A percentile compares a stretch with the other conserved stretches of the same genome.
Conservation (phyloP, 805 yeast species). For the Wickerhamiella hasegawae region DNA sequence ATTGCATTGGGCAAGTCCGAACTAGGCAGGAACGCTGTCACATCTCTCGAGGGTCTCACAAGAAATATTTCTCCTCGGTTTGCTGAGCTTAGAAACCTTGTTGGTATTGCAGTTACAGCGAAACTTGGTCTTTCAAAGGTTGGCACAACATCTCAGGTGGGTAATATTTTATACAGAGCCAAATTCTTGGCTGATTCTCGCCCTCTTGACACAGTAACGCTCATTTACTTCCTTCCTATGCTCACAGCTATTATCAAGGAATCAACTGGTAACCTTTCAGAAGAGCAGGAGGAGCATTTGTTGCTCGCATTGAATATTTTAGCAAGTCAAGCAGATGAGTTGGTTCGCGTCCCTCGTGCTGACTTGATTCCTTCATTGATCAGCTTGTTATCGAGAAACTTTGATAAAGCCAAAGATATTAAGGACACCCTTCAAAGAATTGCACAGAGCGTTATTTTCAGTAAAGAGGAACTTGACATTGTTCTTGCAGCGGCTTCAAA, state of each 20-base stretch:
- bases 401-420: slow-evolving; percentile 64
- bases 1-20: slow-evolving; percentile 28
- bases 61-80: slow-evolving; percentile 35
- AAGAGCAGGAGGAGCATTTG: slow-evolving; percentile 83
- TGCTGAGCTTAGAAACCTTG: slow-evolving; percentile 25
- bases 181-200: slow-evolving; percentile 60
- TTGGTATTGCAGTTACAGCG: slow-evolving; percentile 61
- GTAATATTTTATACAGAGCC: slow-evolving; percentile 47
- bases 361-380: slow-evolving; percentile 47
- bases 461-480: slow-evolving; percentile 38
- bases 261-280: slow-evolving; percentile 20
- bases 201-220: slow-evolving; percentile 49
- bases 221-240: slow-evolving; percentile 64
- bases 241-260: slow-evolving; percentile 39
- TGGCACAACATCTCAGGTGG: slow-evolving; percentile 26
- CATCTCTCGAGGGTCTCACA: slow-evolving; percentile 41
- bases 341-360: slow-evolving; percentile 53
- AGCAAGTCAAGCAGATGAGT: slow-evolving; percentile 26
- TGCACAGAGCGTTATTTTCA: slow-evolving; percentile 54
- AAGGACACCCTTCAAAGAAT: slow-evolving; percentile 70
- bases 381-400: slow-evolving; percentile 43
- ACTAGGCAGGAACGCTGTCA: slow-evolving; percentile 22
- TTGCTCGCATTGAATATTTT: slow-evolving; percentile 62
- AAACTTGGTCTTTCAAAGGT: slow-evolving; percentile 34
- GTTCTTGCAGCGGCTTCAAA: slow-evolving; percentile 40